Evolutionary conservation across 139 green algal genomes (phyloP), one percentile per base, ranked within the genome.

Genomic region (Yamagishiella unicocca): DNA sequence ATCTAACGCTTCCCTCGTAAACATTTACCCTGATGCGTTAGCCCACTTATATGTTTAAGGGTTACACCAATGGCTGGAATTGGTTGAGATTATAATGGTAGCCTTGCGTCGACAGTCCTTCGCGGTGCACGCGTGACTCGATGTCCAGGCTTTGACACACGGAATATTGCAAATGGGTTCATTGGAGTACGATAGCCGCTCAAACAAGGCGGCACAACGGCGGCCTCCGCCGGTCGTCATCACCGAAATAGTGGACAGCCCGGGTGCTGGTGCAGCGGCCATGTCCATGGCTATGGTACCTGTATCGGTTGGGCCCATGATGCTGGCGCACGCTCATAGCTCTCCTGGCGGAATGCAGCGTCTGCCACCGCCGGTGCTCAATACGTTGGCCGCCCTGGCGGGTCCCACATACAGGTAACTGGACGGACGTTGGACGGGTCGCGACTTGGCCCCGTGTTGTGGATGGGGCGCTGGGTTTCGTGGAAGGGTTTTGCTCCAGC

Each of bases 21-120:
- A n/a, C n/a, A n/a, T n/a, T n/a, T n/a, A n/a, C n/a, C n/a, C n/a
- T n/a, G n/a, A n/a, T n/a, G n/a, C n/a, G n/a, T n/a, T n/a, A n/a
- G n/a, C n/a, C n/a, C n/a, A n/a, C n/a, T n/a, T n/a, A n/a, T n/a
- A n/a, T n/a, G n/a, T n/a, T n/a, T n/a, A n/a, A n/a, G n/a, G n/a
- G n/a, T n/a, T n/a, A n/a, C n/a, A n/a, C n/a, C n/a, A n/a, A n/a
- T n/a, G n/a, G n/a, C n/a, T n/a, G n/a, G n/a, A n/a, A n/a, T n/a
- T n/a, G n/a, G n/a, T n/a, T n/a, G n/a, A n/a, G n/a, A n/a, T n/a
- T n/a, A n/a, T n/a, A n/a, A n/a, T n/a, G n/a, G n/a, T n/a, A n/a
- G n/a, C n/a, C n/a, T n/a, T 75, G 38, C 70, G 17, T 78, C 70
- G 70, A 78, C 70, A 17, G 70, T 78, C 25, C 70, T 78, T 78